Base-by-base conservation (phyloP, 2,329 filamentous ascomycete genomes). In the Penicillium sp. region DNA sequence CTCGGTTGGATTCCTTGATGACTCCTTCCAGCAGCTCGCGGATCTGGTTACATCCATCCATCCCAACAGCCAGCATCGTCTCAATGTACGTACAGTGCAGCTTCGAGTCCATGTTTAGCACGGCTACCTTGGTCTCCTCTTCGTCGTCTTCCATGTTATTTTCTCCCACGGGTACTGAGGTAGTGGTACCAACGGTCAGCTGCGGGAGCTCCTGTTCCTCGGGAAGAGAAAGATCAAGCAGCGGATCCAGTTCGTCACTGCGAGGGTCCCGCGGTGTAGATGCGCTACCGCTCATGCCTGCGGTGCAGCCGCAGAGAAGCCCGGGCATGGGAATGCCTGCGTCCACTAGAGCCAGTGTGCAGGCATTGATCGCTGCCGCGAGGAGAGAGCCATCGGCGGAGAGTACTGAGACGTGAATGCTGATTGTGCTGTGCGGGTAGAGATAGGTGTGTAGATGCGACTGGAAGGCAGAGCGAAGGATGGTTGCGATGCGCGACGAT, bases 261-360 rank as follows among this genome's bases (percentile, higher is more conserved):
- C 64, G 59, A n/a, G 66, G 64, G 41, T 72, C 66, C 9, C 64
- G 65, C 5, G 70, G 69, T 4, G 70, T 73, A 24, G 69, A 72
- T 12, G 71, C 71, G 46, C 68, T 70, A 5, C 71, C 71, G 12
- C 86, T 73, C 66, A 73, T 88, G 3, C 91, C 93, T 0, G 89
- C 88, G 0, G 91, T 95, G 72, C 89, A 95, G 5, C 91, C 89
- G 20, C 85, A 84, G 2, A 97, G 81, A 66, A 96, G 95, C 66
- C 95, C 89, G 2, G 84, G 83, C 91, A 97, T 96, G 23, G 93
- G 93, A 18, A 98, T 86, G 45, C 93, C 93, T 0, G 93, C 93
- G 67, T 98, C 93, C 54, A 97, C 86, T 20, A 97, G 82, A 0
- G 93, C 93, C 10, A 98, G 81, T 0, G 92, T 95, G 0, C 88